phyloP scores from a whole-genome alignment of 345 rosid genomes.

The Pistacia atlantica region DNA sequence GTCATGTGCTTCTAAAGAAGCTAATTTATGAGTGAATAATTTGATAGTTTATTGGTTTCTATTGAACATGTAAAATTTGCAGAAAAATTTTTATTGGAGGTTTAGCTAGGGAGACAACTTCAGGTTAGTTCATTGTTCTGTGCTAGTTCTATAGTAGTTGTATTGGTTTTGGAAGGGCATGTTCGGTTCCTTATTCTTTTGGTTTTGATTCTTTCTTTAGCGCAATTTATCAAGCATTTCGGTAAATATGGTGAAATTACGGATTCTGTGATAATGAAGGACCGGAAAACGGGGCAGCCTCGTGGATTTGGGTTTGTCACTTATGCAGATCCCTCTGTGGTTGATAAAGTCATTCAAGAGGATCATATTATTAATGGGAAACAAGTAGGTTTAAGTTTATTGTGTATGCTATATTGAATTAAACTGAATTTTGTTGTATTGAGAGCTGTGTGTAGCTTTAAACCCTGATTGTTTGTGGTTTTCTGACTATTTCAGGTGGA shows the following conservation, averaged over 20 bases:
- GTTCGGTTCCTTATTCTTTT: slow-evolving; percentile 17
- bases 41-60: slow-evolving; percentile 2
- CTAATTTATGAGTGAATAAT: background rate
- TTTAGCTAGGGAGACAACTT: slow-evolving; percentile 77
- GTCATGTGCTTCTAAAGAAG: background rate
- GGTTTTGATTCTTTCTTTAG: slow-evolving; percentile 44
- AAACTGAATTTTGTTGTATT: background rate
- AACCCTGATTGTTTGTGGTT: slow-evolving; percentile 12
- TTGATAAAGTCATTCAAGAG: slow-evolving; percentile 81
- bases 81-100: slow-evolving; percentile 90
- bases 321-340: slow-evolving; percentile 86
- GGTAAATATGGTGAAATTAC: slow-evolving; percentile 89
- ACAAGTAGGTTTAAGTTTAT: slow-evolving; percentile 52
- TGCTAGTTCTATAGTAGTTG: slow-evolving; percentile 5
- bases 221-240: slow-evolving; percentile 76
- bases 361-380: slow-evolving; percentile 78
- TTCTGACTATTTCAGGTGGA: slow-evolving; percentile 60
- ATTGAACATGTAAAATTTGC: slow-evolving; percentile 44
- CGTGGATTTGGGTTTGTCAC: slow-evolving; percentile 98
- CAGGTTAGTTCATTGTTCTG: slow-evolving; percentile 55
- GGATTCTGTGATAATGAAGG: slow-evolving; percentile 96
- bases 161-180: slow-evolving; percentile 26
- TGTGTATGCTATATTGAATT: background rate
- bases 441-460: background rate
- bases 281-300: slow-evolving; percentile 86